Conservation (phyloP, 495 filamentous ascomycete genomes). For the Xylaria longipes region DNA sequence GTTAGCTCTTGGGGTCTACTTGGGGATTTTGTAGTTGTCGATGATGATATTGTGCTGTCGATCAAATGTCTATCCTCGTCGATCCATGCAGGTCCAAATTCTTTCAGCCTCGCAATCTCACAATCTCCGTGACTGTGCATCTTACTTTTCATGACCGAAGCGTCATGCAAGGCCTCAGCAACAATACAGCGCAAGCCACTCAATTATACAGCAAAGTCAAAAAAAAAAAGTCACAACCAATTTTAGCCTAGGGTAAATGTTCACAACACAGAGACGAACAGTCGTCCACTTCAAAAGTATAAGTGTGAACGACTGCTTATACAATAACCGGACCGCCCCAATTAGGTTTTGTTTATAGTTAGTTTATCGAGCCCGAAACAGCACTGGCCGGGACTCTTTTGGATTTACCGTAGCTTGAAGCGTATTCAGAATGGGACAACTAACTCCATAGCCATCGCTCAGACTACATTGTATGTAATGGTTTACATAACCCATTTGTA, state of each 20-base stretch:
- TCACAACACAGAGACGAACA: not conserved
- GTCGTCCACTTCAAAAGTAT: not conserved
- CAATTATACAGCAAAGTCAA: not conserved
- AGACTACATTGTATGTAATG: not conserved
- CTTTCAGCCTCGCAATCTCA: conserved; percentile 9
- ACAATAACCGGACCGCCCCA: not conserved
- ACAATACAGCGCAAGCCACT: not conserved
- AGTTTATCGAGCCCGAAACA: not conserved
- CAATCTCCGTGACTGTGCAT: not conserved
- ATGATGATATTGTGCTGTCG: not conserved
- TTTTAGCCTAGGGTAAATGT: not conserved
- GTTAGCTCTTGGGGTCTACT: not conserved
- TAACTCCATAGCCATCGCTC: not conserved
- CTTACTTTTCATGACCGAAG: not conserved
- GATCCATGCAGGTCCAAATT: not conserved
- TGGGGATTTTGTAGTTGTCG: not conserved
- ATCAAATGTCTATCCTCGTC: conserved; percentile 3
- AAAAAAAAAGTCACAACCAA: not conserved
- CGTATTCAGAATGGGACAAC: not conserved
- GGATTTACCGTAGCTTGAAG: not conserved
- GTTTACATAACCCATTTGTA: not conserved
- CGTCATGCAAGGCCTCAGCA: not conserved
- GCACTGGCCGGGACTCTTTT: not conserved
- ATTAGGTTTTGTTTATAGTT: not conserved
- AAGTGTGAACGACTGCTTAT: not conserved